Conservation (phyloP, 768 basidiomycete species). For the Leccinum imitatum region DNA sequence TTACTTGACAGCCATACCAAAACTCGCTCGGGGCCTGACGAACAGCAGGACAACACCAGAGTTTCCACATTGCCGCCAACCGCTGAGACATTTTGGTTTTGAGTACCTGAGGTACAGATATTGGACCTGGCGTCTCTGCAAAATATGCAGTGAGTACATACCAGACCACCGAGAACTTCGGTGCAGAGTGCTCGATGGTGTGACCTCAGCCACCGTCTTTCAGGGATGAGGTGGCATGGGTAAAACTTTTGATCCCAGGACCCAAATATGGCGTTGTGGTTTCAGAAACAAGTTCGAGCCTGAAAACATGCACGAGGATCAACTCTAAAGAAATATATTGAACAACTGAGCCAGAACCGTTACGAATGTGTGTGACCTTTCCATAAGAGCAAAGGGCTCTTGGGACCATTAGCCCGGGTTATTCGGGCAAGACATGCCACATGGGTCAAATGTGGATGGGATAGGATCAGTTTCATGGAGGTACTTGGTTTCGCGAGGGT, state of each 20-base stretch:
- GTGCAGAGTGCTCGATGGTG: no score
- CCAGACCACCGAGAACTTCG: no score
- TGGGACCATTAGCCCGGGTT: background rate
- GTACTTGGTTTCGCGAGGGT: background rate
- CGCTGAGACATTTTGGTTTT: no score
- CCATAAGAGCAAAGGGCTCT: background rate
- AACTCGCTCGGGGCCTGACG: no score
- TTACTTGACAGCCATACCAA: background rate
- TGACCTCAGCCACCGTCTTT: background rate
- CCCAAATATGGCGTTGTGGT: no score
- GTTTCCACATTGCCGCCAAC: background rate
- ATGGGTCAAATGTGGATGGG: no score
- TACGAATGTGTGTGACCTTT: background rate
- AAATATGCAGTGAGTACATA: no score
- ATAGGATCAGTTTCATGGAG: background rate
- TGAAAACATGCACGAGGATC: background rate
- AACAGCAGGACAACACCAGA: no score
- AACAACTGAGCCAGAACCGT: background rate
- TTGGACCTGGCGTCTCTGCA: no score
- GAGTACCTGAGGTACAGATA: no score
- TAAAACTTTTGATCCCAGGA: no score
- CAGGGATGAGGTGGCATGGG: background rate
- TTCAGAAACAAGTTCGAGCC: background rate
- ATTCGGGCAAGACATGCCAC: background rate
- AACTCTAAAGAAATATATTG: no score